Conservation (phyloP, 306 rosid genomes). For the Sicyos edulis region DNA sequence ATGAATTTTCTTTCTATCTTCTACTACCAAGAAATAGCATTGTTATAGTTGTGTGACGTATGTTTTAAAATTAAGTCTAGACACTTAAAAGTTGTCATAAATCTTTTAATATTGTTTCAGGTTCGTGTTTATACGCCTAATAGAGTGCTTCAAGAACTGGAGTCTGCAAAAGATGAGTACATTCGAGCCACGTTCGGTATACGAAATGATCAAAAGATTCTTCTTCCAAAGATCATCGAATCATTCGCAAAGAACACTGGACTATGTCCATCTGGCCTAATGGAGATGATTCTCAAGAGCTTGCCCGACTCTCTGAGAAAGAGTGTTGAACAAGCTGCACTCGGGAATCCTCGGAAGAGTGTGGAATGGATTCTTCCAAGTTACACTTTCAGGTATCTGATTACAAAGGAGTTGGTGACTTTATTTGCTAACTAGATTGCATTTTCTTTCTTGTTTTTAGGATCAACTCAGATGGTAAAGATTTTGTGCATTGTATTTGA, state of each 20-base stretch:
- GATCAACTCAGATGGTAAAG: conserved; percentile 10
- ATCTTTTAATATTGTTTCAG: conserved; percentile 23
- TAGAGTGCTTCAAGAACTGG: conserved; percentile 20
- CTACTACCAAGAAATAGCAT: no score
- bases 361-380: conserved; percentile 78
- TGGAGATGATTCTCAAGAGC: conserved; percentile 64
- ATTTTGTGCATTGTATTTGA: conserved; percentile 15
- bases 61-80: not conserved
- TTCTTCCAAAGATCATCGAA: conserved; percentile 75
- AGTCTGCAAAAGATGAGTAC: conserved; percentile 20
- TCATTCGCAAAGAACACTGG: conserved; percentile 65
- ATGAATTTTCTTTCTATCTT: no score
- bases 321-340: conserved; percentile 47
- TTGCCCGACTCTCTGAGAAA: conserved; percentile 71
- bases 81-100: not conserved
- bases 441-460: not conserved
- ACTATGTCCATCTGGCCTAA: conserved; percentile 46
- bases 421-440: conserved; percentile 31
- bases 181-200: conserved; percentile 55
- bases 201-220: conserved; percentile 62
- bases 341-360: conserved; percentile 55
- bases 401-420: conserved; percentile 68
- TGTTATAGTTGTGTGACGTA: no score
- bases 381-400: conserved; percentile 73
- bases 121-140: conserved; percentile 50